These are phyloP conservation scores for Diaporthe sp. DNA, from an alignment of 2,329 filamentous ascomycete genomes.

Conservation along the genomic window DNA sequence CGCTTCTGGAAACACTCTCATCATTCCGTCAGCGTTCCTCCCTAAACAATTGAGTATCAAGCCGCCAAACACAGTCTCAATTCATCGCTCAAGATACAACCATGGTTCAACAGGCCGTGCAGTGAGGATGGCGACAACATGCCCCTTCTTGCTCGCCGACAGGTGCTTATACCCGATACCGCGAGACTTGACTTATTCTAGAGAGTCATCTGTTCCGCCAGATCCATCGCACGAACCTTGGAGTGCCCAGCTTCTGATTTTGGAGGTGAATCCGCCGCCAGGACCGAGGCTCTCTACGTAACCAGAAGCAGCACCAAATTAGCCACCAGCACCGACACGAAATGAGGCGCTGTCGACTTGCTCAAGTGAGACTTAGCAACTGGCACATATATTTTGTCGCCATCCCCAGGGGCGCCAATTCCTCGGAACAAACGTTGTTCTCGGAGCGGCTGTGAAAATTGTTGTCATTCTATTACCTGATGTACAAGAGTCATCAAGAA, in stretches of 20 bases:
- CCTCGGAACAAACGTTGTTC: accelerated
- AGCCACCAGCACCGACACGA: background rate
- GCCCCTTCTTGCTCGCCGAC: background rate
- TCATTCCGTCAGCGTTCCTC: background rate
- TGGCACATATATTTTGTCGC: background rate
- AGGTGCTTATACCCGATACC: background rate
- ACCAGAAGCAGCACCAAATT: background rate
- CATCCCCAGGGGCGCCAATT: background rate
- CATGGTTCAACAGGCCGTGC: background rate
- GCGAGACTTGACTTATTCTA: background rate
- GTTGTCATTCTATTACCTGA: background rate
- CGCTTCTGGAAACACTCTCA: background rate
- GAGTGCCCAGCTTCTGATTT: background rate
- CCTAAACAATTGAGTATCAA: no score
- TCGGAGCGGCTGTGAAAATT: background rate
- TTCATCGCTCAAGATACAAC: background rate
- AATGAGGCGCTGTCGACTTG: background rate
- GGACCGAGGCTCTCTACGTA: background rate
- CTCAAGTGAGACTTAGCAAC: background rate
- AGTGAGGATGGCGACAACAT: no score
- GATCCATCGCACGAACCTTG: background rate
- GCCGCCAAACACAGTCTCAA: background rate
- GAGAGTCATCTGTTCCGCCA: background rate
- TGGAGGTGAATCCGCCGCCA: background rate
- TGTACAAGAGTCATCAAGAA: background rate